Base-by-base conservation (phyloP, 495 filamentous ascomycete species). In the Thozetella sp. region DNA sequence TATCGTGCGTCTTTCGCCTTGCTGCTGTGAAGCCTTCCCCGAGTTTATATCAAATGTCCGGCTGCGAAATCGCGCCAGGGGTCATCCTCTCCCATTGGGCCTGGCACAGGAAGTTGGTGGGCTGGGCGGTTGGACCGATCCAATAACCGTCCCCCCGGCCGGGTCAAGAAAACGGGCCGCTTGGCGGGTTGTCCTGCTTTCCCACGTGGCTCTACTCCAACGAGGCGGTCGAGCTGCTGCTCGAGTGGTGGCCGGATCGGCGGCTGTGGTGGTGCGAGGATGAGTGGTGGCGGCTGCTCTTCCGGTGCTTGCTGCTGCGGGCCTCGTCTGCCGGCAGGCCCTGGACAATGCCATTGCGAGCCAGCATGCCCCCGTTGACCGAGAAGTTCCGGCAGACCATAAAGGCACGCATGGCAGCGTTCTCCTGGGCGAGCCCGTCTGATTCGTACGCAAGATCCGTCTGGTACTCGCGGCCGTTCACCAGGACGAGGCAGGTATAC, bases 351-450 rank as follows among this genome's bases (percentile, higher is more conserved):
- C 91, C 91, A 83, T 77, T 92, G 80, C 77, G 91, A 80, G 70
- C 91, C 78, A 71, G 85, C 92, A 93, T 96, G 76, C 94, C 94
- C 67, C 96, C 95, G 74, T 97, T 98, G 72, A 97, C 89, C 60
- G 94, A 97, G 80, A 99, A 97, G 79, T 97, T 97, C 71, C 94
- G 90, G 81, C 95, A 99, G 60, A 98, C 94, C 80, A 97, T 90
- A 76, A 97, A 99, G 59, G 95, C 95, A 61, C 92, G 89, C 88
- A 95, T 97, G 60, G 95, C 95, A 55, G 95, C 95, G 69, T 93
- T 93, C 77, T 99, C 93, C 67, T 91, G 90, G 54, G 95, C 95
- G 64, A 97, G 82, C 54, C 82, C 80, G 63, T 94, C 89, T 59
- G 86, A 89, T 69, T 88, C 87, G 78, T 91, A 93, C 64, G 87